phyloP scores from a whole-genome alignment of 2,329 filamentous ascomycete species.

The Sporothrix pseudoabietina region DNA sequence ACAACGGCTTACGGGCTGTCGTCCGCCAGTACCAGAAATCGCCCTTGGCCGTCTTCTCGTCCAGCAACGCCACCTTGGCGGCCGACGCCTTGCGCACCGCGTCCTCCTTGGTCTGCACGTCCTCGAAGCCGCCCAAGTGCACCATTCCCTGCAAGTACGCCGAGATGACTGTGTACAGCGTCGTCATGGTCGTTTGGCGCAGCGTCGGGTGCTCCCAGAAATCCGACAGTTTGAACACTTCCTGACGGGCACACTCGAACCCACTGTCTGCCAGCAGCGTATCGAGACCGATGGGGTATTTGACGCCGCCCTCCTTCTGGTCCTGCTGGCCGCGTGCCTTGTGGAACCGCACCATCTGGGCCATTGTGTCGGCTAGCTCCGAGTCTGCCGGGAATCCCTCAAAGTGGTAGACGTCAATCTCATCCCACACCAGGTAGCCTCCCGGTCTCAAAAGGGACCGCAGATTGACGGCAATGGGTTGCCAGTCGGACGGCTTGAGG shows the following conservation, averaged over 20 bases:
- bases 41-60: not conserved
- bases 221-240: not conserved
- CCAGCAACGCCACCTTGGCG: slow-evolving; percentile 14
- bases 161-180: not conserved
- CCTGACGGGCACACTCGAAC: not conserved
- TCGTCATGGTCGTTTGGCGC: not conserved
- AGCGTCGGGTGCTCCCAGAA: slow-evolving; percentile 20
- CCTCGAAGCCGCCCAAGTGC: slow-evolving; percentile 25
- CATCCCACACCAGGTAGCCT: slow-evolving; percentile 32
- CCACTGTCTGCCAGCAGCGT: not conserved
- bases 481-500: slow-evolving; percentile 26
- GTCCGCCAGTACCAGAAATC: slow-evolving; percentile 26
- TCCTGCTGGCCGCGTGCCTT: not conserved
- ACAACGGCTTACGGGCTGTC: slow-evolving; percentile 14
- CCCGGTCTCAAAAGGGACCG: slow-evolving; percentile 28
- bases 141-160: slow-evolving; percentile 26
- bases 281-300: not conserved
- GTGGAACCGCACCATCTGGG: slow-evolving; percentile 9
- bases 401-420: slow-evolving; percentile 16
- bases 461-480: slow-evolving; percentile 15
- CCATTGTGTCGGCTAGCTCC: not conserved
- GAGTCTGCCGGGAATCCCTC: not conserved
- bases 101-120: slow-evolving; percentile 22
- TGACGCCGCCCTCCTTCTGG: not conserved
- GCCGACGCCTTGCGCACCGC: not conserved